These are phyloP conservation scores for Coemansia sp. DNA, from an alignment of 192 early-diverging fungal genomes.

Conservation along the genomic window DNA sequence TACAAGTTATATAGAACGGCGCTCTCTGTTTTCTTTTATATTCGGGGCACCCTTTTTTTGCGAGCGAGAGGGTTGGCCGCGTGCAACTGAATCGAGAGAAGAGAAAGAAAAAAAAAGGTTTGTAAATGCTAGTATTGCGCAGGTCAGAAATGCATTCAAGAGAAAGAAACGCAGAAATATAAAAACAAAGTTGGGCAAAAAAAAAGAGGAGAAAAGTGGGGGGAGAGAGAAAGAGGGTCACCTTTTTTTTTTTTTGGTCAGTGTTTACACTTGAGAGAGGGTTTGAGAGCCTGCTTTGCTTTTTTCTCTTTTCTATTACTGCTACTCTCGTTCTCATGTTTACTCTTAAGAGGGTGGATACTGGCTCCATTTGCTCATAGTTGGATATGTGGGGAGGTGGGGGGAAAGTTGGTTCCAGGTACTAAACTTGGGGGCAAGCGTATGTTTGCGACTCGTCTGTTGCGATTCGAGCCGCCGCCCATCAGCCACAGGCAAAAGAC, in stretches of 20 bases:
- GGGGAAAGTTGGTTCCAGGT: too few species aligned
- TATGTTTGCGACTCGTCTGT: background rate
- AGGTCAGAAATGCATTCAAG: slow-evolving; percentile 9
- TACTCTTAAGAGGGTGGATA: too few species aligned
- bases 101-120: slow-evolving; percentile 1
- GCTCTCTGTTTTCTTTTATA: background rate
- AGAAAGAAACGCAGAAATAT: slow-evolving; percentile 17
- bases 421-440: too few species aligned
- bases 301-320: background rate
- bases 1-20: slow-evolving; percentile 14
- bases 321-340: too few species aligned
- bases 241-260: background rate
- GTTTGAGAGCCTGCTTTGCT: background rate
- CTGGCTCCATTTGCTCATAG: too few species aligned
- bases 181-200: slow-evolving; percentile 2
- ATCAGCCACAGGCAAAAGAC: background rate
- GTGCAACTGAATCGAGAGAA: background rate
- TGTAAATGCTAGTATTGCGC: slow-evolving; percentile 2
- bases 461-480: background rate
- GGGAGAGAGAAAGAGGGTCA: background rate
- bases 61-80: too few species aligned
- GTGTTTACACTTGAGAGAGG: background rate
- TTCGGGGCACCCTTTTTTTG: background rate
- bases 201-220: slow-evolving; percentile 4
- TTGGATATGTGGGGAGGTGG: too few species aligned